A percentile compares a stretch with the other conserved stretches of the same genome.
Conservation (phyloP, 2,329 filamentous ascomycete species). For the Cladophialophora yegresii region DNA sequence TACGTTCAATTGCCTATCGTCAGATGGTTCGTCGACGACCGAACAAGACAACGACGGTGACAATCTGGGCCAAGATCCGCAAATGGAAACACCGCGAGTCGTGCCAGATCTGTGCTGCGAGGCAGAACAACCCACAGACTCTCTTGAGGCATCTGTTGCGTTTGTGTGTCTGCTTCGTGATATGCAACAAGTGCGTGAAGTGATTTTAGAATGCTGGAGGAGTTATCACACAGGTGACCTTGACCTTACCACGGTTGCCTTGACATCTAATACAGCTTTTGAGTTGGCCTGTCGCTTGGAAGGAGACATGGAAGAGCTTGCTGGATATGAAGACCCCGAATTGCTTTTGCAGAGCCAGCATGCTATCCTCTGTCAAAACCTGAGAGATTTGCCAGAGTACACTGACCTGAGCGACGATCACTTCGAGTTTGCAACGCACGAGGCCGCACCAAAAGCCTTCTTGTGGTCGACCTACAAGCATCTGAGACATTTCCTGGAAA, state of each 20-base stretch:
- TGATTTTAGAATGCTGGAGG: background rate
- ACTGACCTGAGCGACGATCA: background rate
- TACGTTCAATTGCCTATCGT: background rate
- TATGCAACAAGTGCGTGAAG: background rate
- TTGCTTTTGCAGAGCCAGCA: background rate
- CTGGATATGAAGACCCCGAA: background rate
- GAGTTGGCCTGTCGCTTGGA: background rate
- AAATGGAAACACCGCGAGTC: background rate
- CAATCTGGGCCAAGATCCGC: background rate
- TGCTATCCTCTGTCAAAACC: background rate
- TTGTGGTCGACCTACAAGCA: slow-evolving; percentile 1
- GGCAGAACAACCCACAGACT: background rate
- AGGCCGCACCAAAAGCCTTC: background rate
- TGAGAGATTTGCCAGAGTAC: background rate
- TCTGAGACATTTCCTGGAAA: background rate
- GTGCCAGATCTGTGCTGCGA: background rate
- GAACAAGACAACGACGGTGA: background rate
- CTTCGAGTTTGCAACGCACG: background rate
- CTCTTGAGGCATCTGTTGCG: background rate
- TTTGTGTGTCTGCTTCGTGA: background rate
- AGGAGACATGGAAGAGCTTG: background rate
- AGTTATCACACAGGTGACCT: background rate
- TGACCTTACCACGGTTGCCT: background rate
- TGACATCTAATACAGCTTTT: background rate
- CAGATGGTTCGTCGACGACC: background rate